Conservation (phyloP, 2,329 filamentous ascomycete species). For the Fusarium pseudograminearum region DNA sequence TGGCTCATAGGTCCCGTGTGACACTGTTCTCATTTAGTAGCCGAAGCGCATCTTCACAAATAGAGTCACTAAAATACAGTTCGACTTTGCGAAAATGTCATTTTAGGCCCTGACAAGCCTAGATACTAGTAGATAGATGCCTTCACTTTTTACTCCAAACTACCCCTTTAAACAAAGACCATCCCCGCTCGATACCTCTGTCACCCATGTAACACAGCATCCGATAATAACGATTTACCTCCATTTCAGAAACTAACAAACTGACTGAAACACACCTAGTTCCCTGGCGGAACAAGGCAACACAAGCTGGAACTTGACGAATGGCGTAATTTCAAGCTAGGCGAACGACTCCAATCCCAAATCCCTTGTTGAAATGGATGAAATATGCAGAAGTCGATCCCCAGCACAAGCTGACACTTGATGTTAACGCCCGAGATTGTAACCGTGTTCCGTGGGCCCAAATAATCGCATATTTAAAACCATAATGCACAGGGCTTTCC, state of each 20-base stretch:
- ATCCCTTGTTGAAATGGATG: constrained; percentile 16
- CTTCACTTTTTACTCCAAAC: not conserved
- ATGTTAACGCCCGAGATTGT: not conserved
- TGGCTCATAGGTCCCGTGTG: not conserved
- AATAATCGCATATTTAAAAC: not conserved
- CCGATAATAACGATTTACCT: not conserved
- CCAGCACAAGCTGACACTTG: not conserved
- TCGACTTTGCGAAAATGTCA: too few relatives aligned
- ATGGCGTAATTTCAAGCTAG: not conserved
- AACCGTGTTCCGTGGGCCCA: not conserved
- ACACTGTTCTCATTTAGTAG: not conserved
- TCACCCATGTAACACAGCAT: not conserved
- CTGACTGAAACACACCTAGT: not conserved
- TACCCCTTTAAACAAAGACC: not conserved
- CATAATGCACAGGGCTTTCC: constrained; percentile 3
- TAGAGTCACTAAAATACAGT: not conserved
- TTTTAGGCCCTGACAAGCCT: not conserved
- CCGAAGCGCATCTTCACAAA: not conserved
- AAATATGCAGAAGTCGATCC: not conserved
- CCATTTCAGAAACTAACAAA: not conserved
- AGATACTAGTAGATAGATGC: not conserved
- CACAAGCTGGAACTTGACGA: constrained; percentile 29
- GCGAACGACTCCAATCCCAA: not conserved
- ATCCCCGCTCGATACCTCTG: not conserved
- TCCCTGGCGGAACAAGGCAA: not conserved